Base-by-base conservation (phyloP, 305 asterid species). In the Fraxinus velutina region DNA sequence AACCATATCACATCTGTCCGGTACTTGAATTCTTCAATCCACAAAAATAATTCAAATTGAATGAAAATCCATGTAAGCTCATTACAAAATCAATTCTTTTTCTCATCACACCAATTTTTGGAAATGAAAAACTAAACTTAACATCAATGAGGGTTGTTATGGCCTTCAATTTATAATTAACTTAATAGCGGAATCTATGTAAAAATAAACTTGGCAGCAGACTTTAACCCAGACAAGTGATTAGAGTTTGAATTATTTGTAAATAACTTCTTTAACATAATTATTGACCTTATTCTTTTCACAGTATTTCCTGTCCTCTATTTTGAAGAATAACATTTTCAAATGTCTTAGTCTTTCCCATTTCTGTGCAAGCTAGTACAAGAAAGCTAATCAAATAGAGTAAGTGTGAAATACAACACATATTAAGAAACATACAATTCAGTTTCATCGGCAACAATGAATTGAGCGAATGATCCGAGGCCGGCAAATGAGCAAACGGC, bases 1-100 rank as follows among this genome's bases (percentile, higher is more conserved):
- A 75, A 96, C 90, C 85, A 94, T 86, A 85, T 96, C 98, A 83
- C 99, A 96, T 36, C 93, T 97, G 81, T 90, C 87, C 33, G 98
- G 99, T 76, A 96, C 97, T 80, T 82, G 83, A 85, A 73, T 92
- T 86, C 99, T 96, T 89, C 37, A 76, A 85, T 83, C 81, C 64
- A 77, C 79, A 22, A 52, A 78, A 15, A 68, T 5, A 33, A 78
- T 27, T 33, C 39, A 55, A 75, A 37, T 37, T 10, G n/a, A 57
- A 24, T 24, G 73, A 24, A 22, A 64, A 22, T 64, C 7, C n/a
- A 9, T 9, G 72, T 24, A 64, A 64, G 36, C 73, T 64, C 34
- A 64, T 64, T 2, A 64, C 5, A 24, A 27, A 0, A 22, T 64
- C 34, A 64, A 24, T 64, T 60, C 3, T 27, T 6, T 60, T 24